phyloP scores from a whole-genome alignment of 345 rosid species.

The Populus alba region DNA sequence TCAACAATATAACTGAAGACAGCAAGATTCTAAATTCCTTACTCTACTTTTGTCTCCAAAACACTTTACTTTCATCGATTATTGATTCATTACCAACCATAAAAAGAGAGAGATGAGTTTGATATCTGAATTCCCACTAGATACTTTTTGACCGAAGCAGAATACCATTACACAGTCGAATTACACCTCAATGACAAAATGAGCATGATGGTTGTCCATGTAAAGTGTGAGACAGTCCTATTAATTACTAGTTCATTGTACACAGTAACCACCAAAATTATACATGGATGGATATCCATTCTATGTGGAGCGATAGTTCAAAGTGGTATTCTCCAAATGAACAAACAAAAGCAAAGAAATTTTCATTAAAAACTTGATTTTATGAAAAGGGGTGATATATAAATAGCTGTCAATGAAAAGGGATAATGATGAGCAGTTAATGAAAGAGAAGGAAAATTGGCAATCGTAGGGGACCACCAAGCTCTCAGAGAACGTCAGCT shows the following conservation, averaged over 20 bases:
- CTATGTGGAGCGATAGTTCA: too few relatives aligned
- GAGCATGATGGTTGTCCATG: too few relatives aligned
- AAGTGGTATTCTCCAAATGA: neutral
- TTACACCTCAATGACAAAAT: too few relatives aligned
- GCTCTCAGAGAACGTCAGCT: slow-evolving; percentile 37
- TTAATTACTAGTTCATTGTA: too few relatives aligned
- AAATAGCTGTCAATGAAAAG: neutral
- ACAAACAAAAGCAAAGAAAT: neutral
- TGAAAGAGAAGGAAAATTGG: slow-evolving; percentile 4
- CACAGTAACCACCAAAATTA: neutral
- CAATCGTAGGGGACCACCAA: slow-evolving; percentile 49
- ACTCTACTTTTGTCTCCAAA: neutral
- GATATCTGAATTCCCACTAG: neutral
- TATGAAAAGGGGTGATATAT: neutral
- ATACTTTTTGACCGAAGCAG: too few relatives aligned
- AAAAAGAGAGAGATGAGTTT: neutral
- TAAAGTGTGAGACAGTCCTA: too few relatives aligned
- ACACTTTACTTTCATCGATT: neutral
- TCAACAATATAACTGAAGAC: too few relatives aligned
- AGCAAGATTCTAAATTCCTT: neutral
- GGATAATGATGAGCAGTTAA: slow-evolving; percentile 10
- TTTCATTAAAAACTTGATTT: too few relatives aligned
- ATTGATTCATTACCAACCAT: neutral
- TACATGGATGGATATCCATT: neutral
- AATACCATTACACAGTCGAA: too few relatives aligned